Evolutionary conservation across 495 filamentous ascomycete genomes (phyloP).

Genomic region (Cenococcum geophilum): DNA sequence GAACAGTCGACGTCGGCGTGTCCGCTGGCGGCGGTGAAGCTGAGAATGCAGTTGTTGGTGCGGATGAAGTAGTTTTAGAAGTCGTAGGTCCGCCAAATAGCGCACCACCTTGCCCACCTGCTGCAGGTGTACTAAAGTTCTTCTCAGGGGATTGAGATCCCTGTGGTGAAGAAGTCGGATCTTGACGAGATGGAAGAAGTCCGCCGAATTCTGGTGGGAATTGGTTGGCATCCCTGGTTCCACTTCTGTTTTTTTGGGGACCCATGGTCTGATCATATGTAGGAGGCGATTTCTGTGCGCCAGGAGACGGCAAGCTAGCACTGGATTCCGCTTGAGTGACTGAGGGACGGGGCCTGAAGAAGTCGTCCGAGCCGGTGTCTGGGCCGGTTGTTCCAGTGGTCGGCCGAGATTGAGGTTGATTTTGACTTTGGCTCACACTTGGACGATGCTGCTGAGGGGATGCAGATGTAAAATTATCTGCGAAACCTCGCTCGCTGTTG

Average conservation of each 20-base stretch:
- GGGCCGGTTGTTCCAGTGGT: conserved; percentile 15
- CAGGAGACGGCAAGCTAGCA: conserved; percentile 45
- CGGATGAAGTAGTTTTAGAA: conserved; percentile 15
- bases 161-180: conserved; percentile 48
- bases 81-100: conserved; percentile 30
- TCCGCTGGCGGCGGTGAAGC: conserved; percentile 30
- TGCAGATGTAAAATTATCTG: conserved; percentile 79
- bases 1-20: conserved; percentile 33
- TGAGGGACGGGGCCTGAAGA: conserved; percentile 11
- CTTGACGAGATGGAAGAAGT: conserved; percentile 53
- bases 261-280: conserved; percentile 51
- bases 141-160: conserved; percentile 34
- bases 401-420: conserved; percentile 24
- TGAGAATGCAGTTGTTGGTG: conserved; percentile 12
- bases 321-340: conserved; percentile 28
- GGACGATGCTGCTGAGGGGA: conserved; percentile 50
- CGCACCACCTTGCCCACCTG: conserved; percentile 29
- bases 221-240: conserved; percentile 39
- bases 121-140: conserved; percentile 18
- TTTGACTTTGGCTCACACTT: conserved; percentile 24
- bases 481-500: conserved; percentile 79
- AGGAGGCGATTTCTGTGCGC: conserved; percentile 60
- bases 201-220: conserved; percentile 58
- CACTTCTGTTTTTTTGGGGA: conserved; percentile 33
- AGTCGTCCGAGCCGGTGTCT: neutral